Evolutionary conservation across 495 filamentous ascomycete species (phyloP), one percentile per base, ranked within the genome.

Genomic region (Xeromyces bisporus): DNA sequence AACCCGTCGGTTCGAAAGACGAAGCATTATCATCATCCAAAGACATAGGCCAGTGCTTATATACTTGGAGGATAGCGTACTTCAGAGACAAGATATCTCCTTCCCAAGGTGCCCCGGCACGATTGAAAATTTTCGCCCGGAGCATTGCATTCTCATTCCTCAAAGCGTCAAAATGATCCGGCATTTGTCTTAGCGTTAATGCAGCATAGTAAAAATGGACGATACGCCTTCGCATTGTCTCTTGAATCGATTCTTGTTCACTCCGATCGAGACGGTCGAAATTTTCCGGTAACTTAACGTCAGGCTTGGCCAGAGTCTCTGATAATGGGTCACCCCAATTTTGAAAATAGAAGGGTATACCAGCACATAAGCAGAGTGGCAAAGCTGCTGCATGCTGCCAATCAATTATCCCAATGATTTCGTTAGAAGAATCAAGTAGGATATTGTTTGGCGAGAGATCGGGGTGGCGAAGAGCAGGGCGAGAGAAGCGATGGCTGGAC

Each of bases 161-260:
- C n/a, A 51, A 28, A 4, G 47, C 44, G 6, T 44, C 7, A 23
- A 39, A 38, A 30, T 53, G 41, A 2, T 35, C 14, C 6, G 24
- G 8, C 15, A 51, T 51, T 11, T 15, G 24, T 2, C 35, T 27
- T n/a, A 29, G 33, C 5, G 42, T 51, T 11, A 18, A 1, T 11
- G 32, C 35, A n/a, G 47, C 15, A 32, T 53, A 55, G 15, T 31
- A 29, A 35, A 44, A 42, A 29, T 53, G 42, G 21, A 55, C 41
- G 11, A 47, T 40, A 16, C 49, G 41, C 31, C 32, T 42, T 10
- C 48, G 39, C 15, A 51, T 32, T 7, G 44, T 18, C 10, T 50
- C 38, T 3, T 29, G 24, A 13, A 38, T 15, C 24, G 43, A 10
- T 13, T 32, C 35, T 28, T 42, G 32, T 17, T 52, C 35, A 23